These are phyloP conservation scores for Penicillium paxilli DNA, from an alignment of 495 filamentous ascomycete genomes.

Conservation along the genomic window DNA sequence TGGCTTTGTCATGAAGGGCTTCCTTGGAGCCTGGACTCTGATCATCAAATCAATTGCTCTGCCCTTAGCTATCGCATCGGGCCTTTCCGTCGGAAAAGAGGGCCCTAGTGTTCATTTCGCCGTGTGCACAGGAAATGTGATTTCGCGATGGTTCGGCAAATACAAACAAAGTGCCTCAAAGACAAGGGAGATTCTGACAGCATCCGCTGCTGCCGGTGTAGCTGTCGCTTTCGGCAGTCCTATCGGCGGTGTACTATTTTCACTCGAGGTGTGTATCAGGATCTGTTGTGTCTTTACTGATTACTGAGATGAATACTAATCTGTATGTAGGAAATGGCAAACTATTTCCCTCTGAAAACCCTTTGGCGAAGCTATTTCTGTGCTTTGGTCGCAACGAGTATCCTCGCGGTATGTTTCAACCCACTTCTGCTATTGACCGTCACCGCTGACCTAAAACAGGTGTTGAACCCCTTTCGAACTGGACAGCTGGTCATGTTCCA, in stretches of 20 bases:
- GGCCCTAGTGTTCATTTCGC: slow-evolving; percentile 98
- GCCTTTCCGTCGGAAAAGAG: slow-evolving; percentile 94
- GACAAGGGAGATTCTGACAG: slow-evolving; percentile 91
- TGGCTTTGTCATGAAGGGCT: slow-evolving; percentile 99
- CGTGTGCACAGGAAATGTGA: slow-evolving; percentile 96
- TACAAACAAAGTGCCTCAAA: slow-evolving; percentile 93
- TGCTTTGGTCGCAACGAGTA: slow-evolving; percentile 91
- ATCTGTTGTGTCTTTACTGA: not conserved
- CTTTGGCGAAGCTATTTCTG: slow-evolving; percentile 99
- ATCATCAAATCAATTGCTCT: slow-evolving; percentile 92
- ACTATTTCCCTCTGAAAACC: slow-evolving; percentile 94
- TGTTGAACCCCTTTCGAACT: slow-evolving; percentile 96
- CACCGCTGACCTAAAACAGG: slow-evolving; percentile 37
- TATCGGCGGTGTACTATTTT: slow-evolving; percentile 95
- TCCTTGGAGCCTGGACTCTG: slow-evolving; percentile 88
- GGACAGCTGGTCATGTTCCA: slow-evolving; percentile 99
- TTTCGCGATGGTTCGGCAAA: slow-evolving; percentile 88
- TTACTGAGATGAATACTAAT: slow-evolving; percentile 16
- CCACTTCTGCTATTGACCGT: not conserved
- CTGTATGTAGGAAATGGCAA: slow-evolving; percentile 87
- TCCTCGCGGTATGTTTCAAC: slow-evolving; percentile 65
- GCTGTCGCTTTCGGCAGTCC: slow-evolving; percentile 97
- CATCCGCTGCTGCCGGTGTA: slow-evolving; percentile 92
- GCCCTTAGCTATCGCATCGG: slow-evolving; percentile 91
- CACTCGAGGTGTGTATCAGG: slow-evolving; percentile 65